phyloP scores from a whole-genome alignment of 2,329 filamentous ascomycete genomes.

The Ascochyta fabae region DNA sequence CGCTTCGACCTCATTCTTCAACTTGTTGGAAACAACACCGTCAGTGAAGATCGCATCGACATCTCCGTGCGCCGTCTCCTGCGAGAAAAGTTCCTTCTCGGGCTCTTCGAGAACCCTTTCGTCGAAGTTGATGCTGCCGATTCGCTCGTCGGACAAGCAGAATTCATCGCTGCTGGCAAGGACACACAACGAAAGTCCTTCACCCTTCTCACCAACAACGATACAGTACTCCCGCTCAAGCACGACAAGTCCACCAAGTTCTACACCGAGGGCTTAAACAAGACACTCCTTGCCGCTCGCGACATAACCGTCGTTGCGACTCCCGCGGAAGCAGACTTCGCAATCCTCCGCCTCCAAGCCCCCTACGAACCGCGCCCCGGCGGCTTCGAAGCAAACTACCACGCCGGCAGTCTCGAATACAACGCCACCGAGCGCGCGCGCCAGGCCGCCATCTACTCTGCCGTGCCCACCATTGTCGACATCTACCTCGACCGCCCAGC shows the following conservation, averaged over 20 bases:
- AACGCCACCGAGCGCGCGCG: conserved; percentile 49
- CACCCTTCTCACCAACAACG: conserved; percentile 48
- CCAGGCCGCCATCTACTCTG: conserved; percentile 49
- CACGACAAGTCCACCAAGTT: conserved; percentile 32
- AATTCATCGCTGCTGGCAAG: conserved; percentile 50
- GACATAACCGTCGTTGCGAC: conserved; percentile 44
- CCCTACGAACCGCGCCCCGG: conserved; percentile 53
- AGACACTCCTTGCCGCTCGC: conserved; percentile 39
- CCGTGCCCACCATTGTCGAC: conserved; percentile 52
- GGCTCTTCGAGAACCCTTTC: conserved; percentile 61
- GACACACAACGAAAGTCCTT: conserved; percentile 49
- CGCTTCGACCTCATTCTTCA: conserved; percentile 58
- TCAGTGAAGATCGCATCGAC: conserved; percentile 55
- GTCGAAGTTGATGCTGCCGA: conserved; percentile 55
- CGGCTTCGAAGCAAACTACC: conserved; percentile 51
- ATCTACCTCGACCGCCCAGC: conserved; percentile 55
- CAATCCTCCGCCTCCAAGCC: conserved; percentile 50
- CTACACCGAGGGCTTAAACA: conserved; percentile 48
- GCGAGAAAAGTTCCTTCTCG: conserved; percentile 59
- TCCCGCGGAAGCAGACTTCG: conserved; percentile 51
- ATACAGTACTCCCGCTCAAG: conserved; percentile 39
- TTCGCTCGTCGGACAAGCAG: conserved; percentile 53
- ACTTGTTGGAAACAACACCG: conserved; percentile 51
- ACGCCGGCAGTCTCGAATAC: conserved; percentile 53
- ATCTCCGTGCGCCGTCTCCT: conserved; percentile 56